Conservation (phyloP, 306 rosid genomes). For the Astragalus membranaceus region DNA sequence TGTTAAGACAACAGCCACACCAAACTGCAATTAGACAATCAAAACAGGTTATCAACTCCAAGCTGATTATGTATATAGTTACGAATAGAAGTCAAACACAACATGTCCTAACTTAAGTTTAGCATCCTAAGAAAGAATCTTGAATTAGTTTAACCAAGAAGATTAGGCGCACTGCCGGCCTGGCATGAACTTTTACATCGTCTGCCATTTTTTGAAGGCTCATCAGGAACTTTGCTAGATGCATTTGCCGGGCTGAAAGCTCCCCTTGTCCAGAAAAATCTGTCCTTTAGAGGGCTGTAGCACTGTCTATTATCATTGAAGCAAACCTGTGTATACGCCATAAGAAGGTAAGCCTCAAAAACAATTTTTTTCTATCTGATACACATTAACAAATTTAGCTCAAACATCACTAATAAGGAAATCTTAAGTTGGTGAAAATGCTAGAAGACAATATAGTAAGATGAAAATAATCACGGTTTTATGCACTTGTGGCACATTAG, state of each 20-base stretch:
- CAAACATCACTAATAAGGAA: neutral
- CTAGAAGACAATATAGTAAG: neutral
- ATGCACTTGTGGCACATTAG: neutral
- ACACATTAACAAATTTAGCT: neutral
- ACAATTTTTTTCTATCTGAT: too few relatives aligned
- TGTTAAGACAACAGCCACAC: too few relatives aligned
- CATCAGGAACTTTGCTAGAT: constrained; percentile 85
- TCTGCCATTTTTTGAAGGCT: constrained; percentile 96
- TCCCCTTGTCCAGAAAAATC: constrained; percentile 97
- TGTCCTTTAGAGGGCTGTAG: constrained; percentile 95
- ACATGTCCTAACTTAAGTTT: too few relatives aligned
- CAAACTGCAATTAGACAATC: too few relatives aligned
- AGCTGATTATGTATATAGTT: too few relatives aligned
- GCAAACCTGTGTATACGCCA: constrained; percentile 58
- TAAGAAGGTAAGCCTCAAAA: constrained; percentile 3
- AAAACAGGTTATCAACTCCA: too few relatives aligned
- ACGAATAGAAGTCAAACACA: too few relatives aligned
- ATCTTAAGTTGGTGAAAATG: neutral
- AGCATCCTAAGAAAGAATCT: too few relatives aligned
- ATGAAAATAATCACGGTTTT: neutral
- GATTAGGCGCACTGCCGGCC: too few relatives aligned
- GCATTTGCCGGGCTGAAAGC: constrained; percentile 99
- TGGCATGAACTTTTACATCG: constrained; percentile 71
- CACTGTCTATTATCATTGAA: constrained; percentile 88
- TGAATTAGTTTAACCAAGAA: too few relatives aligned